Evolutionary conservation across 139 green algal genomes (phyloP), one percentile per base, ranked within the genome.

Genomic region (Coelastrella sp.): DNA sequence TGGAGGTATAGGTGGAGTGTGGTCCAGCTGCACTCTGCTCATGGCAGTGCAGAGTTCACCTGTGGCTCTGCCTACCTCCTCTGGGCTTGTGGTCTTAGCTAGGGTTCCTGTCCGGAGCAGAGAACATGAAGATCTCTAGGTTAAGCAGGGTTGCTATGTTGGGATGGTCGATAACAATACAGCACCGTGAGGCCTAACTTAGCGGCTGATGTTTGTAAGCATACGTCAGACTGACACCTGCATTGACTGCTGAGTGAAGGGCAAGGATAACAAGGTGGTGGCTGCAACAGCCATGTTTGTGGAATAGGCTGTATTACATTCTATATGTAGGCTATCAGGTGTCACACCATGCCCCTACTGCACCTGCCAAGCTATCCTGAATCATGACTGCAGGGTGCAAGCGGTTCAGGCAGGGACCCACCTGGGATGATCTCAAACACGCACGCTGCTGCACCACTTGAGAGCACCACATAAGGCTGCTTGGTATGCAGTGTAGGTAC

Each of bases 1-100:
- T 19, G 88, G 88, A 7, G 90, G 81, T 48, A 92, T 91, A 53
- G 90, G 86, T 5, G 88, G 34, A 63, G 69, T 50, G 48, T 83
- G 81, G 81, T 87, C 66, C 40, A 86, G 50, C 43, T 85, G 8
- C 17, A 90, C 69, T 3, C 41, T 25, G 2, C 32, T 71, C 90
- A 93, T 93, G 37, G 88, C 90, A 15, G 63, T 75, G 81, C 64
- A 90, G n/a, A 93, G 80, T 88, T 93, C 90, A 2, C 90, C 90
- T 2, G 90, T 91, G 32, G 90, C 90, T 6, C 90, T 66, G 15
- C 90, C 90, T 11, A 91, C 89, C 84, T 93, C 90, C 57, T 89
- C 69, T 15, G 90, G 90, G 15, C 62, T 87, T 51, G 90, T 93
- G 43, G 90, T 93, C 84, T 92, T 92, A 43, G 90, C 90, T 32